Percentiles rank a stretch among this genome's conserved stretches.
phyloP scores from a whole-genome alignment of 1,284 basidiomycete genomes.

The Ceratobasidium theobromae region DNA sequence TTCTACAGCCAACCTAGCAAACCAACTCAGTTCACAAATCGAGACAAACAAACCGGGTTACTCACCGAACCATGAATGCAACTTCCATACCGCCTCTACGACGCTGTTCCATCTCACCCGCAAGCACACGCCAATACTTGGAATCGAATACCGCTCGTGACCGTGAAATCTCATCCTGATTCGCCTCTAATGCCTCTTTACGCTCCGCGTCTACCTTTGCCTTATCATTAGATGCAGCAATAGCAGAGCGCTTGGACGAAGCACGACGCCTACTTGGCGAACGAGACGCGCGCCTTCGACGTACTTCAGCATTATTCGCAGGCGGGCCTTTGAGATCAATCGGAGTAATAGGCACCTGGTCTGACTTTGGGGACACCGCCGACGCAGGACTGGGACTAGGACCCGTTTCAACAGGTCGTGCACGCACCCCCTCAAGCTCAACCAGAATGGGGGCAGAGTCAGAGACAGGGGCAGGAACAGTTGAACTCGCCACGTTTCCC shows the following conservation, averaged over 20 bases:
- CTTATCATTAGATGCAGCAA: background rate
- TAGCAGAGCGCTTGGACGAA: background rate
- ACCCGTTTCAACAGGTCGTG: background rate
- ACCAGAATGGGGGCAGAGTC: background rate
- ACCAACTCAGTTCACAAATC: background rate
- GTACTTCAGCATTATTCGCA: background rate
- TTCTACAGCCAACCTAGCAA: slow-evolving; percentile 9
- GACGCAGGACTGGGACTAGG: too few species aligned
- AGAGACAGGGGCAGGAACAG: background rate
- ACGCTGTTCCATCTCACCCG: slow-evolving; percentile 23
- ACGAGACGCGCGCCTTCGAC: background rate
- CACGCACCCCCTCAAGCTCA: background rate
- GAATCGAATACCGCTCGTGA: slow-evolving; percentile 13
- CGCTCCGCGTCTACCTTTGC: background rate
- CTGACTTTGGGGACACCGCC: background rate
- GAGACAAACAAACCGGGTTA: background rate
- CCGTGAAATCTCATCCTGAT: slow-evolving; percentile 6
- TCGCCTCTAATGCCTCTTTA: background rate
- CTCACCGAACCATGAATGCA: slow-evolving; percentile 27
- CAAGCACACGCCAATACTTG: slow-evolving; percentile 27
- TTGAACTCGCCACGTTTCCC: slow-evolving; percentile 18
- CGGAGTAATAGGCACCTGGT: background rate
- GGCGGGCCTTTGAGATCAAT: slow-evolving; percentile 16
- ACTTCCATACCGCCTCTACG: slow-evolving; percentile 14
- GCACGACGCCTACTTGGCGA: slow-evolving; percentile 8